Conservation (phyloP, 208 protist genomes). For the Acanthamoeba culbertsoni region DNA sequence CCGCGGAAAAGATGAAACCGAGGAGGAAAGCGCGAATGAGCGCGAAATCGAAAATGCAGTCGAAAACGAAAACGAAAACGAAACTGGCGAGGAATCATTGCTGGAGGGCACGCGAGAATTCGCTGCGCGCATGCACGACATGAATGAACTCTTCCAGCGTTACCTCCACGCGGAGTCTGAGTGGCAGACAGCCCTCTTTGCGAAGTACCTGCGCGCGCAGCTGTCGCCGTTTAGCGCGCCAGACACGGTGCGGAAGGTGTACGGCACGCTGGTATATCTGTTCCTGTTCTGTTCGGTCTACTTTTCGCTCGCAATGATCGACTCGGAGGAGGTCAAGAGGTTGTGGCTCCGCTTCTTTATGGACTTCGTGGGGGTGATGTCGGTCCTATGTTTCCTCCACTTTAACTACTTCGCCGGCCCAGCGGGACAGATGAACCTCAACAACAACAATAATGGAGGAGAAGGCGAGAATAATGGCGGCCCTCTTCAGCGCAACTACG, state of each 20-base stretch:
- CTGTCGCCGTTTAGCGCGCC: slow-evolving; percentile 1
- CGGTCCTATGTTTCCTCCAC: not conserved
- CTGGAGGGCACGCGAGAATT: not conserved
- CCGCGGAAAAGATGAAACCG: not conserved
- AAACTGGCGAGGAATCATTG: not conserved
- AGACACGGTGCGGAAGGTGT: not conserved
- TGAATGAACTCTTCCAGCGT: not conserved
- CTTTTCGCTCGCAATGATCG: not conserved
- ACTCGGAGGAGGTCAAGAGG: not conserved
- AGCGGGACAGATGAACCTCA: not conserved
- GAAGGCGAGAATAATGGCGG: not conserved
- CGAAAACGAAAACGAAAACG: not conserved
- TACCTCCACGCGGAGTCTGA: not conserved
- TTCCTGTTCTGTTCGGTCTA: slow-evolving; percentile 13
- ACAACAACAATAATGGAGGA: not conserved
- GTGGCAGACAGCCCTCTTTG: not conserved
- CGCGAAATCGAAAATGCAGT: too few relatives aligned
- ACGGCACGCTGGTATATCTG: not conserved
- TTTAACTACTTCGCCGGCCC: not conserved
- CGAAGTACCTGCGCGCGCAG: not conserved
- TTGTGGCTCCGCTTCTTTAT: not conserved
- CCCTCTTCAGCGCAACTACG: not conserved
- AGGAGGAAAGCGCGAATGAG: not conserved
- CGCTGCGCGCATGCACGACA: not conserved
- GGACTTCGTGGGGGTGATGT: slow-evolving; percentile 9